Evolutionary conservation across 2,329 filamentous ascomycete species (phyloP).

Genomic region (Penicillium sp.): DNA sequence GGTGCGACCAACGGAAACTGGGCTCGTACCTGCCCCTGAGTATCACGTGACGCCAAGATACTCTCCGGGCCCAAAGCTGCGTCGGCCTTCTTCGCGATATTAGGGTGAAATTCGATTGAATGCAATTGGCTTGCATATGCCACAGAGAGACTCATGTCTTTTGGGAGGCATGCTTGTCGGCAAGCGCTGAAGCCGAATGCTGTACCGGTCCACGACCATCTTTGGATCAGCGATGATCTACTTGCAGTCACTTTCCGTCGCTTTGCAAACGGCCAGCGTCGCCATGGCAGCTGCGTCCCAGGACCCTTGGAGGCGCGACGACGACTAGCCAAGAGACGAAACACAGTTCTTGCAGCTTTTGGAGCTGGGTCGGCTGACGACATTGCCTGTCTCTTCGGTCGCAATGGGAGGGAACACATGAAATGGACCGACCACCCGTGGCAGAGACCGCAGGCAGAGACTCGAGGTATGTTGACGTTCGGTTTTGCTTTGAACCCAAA

Average conservation of each 20-base stretch:
- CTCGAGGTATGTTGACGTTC: conserved; percentile 17
- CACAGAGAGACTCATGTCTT: conserved; percentile 33
- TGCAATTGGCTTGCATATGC: conserved; percentile 22
- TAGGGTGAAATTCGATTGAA: not conserved
- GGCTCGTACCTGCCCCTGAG: conserved; percentile 1
- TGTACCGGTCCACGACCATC: conserved; percentile 26
- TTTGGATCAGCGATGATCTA: conserved; percentile 45
- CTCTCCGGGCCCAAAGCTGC: conserved; percentile 12
- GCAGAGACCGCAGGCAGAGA: conserved; percentile 19
- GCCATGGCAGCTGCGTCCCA: conserved; percentile 56
- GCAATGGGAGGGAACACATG: conserved; percentile 36
- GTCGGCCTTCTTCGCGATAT: not conserved
- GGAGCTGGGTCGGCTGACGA: conserved; percentile 30
- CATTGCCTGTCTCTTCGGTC: conserved; percentile 38
- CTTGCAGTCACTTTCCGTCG: conserved; percentile 45
- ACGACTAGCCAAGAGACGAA: conserved; percentile 51
- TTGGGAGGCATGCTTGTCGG: conserved; percentile 38
- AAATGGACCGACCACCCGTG: conserved; percentile 28
- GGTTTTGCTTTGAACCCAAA: not conserved
- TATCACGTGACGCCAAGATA: conserved; percentile 22
- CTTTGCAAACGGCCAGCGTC: conserved; percentile 42
- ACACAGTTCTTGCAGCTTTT: conserved; percentile 44
- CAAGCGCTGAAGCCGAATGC: conserved; percentile 30
- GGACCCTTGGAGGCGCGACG: conserved; percentile 58
- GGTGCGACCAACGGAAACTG: too few relatives aligned